Conservation (phyloP, 345 rosid species). For the Eucalyptus cloeziana region DNA sequence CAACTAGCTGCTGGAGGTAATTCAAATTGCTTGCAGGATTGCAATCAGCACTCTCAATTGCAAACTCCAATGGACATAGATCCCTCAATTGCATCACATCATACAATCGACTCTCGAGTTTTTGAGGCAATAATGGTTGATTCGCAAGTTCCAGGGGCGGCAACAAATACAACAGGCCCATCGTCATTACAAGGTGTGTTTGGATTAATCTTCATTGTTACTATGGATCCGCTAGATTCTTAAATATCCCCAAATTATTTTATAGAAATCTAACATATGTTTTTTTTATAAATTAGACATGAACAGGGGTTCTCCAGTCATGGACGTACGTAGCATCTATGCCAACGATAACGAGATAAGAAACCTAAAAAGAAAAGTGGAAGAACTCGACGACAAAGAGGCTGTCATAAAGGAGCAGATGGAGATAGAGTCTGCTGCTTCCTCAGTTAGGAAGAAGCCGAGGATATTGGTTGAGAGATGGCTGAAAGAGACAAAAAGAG, state of each 20-base stretch:
- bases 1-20: no score
- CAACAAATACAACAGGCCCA: neutral
- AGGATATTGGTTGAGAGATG: neutral
- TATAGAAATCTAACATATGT: neutral
- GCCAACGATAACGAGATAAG: neutral
- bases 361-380: neutral
- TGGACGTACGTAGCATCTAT: fast-evolving
- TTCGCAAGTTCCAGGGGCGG: neutral
- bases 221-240: neutral
- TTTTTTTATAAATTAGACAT: no score
- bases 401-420: neutral
- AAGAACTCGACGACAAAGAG: neutral
- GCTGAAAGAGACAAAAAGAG: neutral
- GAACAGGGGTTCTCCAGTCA: no score
- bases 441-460: neutral
- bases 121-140: neutral
- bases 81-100: neutral
- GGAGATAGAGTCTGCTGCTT: neutral
- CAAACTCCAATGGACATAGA: neutral
- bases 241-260: no score
- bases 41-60: neutral
- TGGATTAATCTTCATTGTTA: no score
- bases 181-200: neutral
- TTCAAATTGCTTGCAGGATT: no score
- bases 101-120: neutral